Base-by-base conservation (phyloP, 306 rosid genomes). In the Quercus bicolor region DNA sequence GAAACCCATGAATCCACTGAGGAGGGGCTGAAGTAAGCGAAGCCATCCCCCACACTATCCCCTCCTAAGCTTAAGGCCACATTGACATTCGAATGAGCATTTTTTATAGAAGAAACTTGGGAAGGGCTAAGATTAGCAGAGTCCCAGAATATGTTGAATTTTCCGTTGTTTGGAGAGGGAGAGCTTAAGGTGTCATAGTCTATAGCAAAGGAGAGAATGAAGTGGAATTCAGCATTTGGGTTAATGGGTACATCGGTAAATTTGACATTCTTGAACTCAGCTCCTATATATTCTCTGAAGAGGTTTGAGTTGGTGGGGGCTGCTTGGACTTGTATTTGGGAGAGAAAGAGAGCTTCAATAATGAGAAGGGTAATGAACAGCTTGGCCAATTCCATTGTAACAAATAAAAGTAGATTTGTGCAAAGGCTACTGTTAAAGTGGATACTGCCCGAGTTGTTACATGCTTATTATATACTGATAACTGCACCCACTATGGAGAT, bases 251-350 rank as follows among this genome's bases (percentile, higher is more conserved):
- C 93, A 53, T 94, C 94, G 0, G 90, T 80, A 59, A 94, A 89
- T 68, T 78, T 87, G 6, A 91, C 93, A 40, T 84, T 75, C 6
- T 29, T 29, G 31, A 29, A 29, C 31, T 29, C 31, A 0, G 98
- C 97, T 68, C 98, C 98, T 11, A 90, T 94, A 87, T 94, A 90
- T 86, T 90, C 97, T 51, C 90, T 28, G 77, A 94, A 94, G 18
- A 91, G 43, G 62, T 83, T 78, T 29, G 90, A 19, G 87, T 31
- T 81, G 14, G 87, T 5, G 6, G 87, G 68, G 28, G 84, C 23
- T 16, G 87, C 76, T 20, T 72, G 77, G 69, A 66, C 33, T 45
- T 81, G 75, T 31, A 73, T 14, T 2, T 72, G 77, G 19, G 76
- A 77, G 54, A 72, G 26, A 37, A 90, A 56, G 29, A 83, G 56